Base-by-base conservation (phyloP, 176 grass and related monocot genomes). In the Carex parvula region DNA sequence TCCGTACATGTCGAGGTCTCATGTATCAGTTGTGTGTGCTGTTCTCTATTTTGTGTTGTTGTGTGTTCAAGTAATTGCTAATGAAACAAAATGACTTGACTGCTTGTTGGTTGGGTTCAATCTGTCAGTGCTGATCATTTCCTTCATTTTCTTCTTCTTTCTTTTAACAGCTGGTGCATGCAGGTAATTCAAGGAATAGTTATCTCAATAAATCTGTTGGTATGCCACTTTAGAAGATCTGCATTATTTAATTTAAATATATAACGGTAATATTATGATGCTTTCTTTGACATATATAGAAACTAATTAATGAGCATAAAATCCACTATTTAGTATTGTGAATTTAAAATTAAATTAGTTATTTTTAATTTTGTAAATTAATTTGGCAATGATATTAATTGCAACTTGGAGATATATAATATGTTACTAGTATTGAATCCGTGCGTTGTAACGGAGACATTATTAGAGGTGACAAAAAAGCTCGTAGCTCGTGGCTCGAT, bases 1-100 rank as follows among this genome's bases (percentile, higher is more conserved):
- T 79, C 22, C 2, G 26, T 81, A 65, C 35, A 48, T 63, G 79
- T 65, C 6, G 35, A 64, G 39, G 41, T 82, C 30, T 65, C 41
- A 50, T 82, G 80, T 30, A 55, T 76, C 44, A 50, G 60, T 82
- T 61, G 37, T 65, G 37, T 65, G 80, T 6, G 37, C 37, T 39
- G 11, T 82, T 42, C 17, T 63, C 60, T 82, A 54, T 55, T 66
- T 48, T 82, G 60, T 82, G 80, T 67, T 50, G 46, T 82, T 67
- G 20, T 82, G 80, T 66, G 64, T 60, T 79, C n/a, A 33, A 29
- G 72, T 77, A 17, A 17, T 59, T 79, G 76, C 50, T 14, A 56
- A 56, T 60, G 20, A 65, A n/a, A 82, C 13, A 41, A 82, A 14
- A 18, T 33, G 9, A 54, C n/a, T n/a, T 15, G 13, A 67, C 60